Evolutionary conservation across 2,329 filamentous ascomycete species (phyloP), one percentile per base, ranked within the genome.

Genomic region (Beauveria asiatica): DNA sequence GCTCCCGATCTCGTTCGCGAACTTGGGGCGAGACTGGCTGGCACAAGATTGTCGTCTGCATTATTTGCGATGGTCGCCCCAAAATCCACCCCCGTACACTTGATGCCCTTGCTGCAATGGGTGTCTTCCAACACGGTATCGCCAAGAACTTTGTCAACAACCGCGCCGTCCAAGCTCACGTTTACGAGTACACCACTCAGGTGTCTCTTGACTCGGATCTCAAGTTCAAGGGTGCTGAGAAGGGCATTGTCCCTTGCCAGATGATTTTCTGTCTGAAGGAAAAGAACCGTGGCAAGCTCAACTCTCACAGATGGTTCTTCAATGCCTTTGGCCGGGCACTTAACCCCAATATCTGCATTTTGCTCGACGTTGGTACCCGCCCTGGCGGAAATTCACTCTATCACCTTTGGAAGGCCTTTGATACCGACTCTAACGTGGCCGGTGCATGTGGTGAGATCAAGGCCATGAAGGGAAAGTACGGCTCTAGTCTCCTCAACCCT

Each of bases 251-350:
- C 13, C 95, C 94, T 1, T 96, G 92, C 70, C 94, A 99, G 76
- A 91, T 99, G 79, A 93, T 99, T 68, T 99, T 99, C 74, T 99
- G 95, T 70, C 78, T 99, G 63, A 99, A 99, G 76, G 94, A 99
- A 73, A 92, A 94, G 78, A 99, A 99, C 72, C 84, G 89, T 70
- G 95, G 96, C 76, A 99, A 99, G 78, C 83, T 99, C 67, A 99
- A 99, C 78, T 97, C 92, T 1, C 94, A 99, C 74, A 86, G 94
- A 61, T 99, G 94, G 94, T 97, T 97, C 77, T 99, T 99, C 79
- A 99, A 99, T 70, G 94, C 94, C 0, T 96, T 99, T 70, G 95
- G 94, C 33, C 86, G 88, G 64, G 89, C 93, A 0, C 80, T 99
- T 25, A 96, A 93, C 66, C 94, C 94, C 0, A 99, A 99, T 65